Evolutionary conservation across 768 basidiomycete genomes (phyloP).

Genomic region (Lepiota venenata): DNA sequence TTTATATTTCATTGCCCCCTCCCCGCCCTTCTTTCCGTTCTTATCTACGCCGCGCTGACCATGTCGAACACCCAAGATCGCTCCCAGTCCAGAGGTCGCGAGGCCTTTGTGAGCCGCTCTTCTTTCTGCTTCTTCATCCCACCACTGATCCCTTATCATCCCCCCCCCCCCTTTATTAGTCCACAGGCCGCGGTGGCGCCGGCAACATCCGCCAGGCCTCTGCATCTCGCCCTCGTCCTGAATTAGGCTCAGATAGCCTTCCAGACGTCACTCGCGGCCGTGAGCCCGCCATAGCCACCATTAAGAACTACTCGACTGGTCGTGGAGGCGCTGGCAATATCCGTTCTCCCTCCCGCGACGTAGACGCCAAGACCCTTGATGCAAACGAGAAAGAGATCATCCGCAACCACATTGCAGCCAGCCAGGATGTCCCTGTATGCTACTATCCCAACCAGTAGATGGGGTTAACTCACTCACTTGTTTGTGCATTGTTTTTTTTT

Average conservation of each 20-base stretch:
- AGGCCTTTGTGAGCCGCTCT: constrained; percentile 44
- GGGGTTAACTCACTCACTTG: too few species aligned
- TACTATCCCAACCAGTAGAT: too few species aligned
- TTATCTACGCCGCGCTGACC: background rate
- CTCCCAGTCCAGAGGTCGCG: constrained; percentile 58
- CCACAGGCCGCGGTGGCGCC: constrained; percentile 64
- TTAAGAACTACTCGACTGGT: constrained; percentile 53
- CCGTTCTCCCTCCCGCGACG: constrained; percentile 68
- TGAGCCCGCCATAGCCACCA: constrained; percentile 37
- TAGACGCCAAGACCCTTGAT: constrained; percentile 24
- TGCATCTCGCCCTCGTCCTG: constrained; percentile 40
- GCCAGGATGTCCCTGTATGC: constrained; percentile 34
- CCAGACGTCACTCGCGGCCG: constrained; percentile 53
- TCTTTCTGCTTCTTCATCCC: background rate
- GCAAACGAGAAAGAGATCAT: constrained; percentile 39
- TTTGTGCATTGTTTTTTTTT: too few species aligned
- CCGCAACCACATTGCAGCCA: constrained; percentile 26
- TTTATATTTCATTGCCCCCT: background rate
- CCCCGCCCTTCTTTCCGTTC: background rate
- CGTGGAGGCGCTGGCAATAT: constrained; percentile 88
- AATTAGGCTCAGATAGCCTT: constrained; percentile 51
- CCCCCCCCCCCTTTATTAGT: constrained; percentile 36
- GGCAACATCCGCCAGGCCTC: constrained; percentile 63
- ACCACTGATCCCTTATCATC: constrained; percentile 3
- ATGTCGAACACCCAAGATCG: constrained; percentile 27